Evolutionary conservation across 2,329 filamentous ascomycete genomes (phyloP), one percentile per base, ranked within the genome.

Genomic region (Xylaria sp.): DNA sequence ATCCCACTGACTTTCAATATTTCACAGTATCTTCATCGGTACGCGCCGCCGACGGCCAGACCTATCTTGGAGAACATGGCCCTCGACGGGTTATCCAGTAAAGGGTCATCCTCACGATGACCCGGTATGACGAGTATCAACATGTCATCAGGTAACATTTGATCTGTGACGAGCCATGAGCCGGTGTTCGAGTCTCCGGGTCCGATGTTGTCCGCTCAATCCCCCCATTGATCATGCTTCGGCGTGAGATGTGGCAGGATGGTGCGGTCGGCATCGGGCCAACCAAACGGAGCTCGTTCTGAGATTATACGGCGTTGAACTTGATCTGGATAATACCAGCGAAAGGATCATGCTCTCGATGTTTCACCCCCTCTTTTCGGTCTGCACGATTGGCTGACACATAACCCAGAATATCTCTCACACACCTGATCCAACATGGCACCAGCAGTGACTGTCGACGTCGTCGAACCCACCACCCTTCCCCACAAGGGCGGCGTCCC

Each of bases 301-400:
- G 90, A 95, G 92, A 96, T 89, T 89, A 96, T 91, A 96, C 92
- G 92, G 93, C 90, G 85, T 85, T 83, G 65, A 93, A 95, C 92
- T 95, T 95, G 92, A 95, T 94, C 92, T 93, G 92, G 93, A 94
- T 95, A 95, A 96, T 96, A 93, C 93, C 92, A 94, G 94, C 94
- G 94, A 94, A 96, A 97, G 94, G 91, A 97, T 96, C 93, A 96
- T 97, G 93, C 92, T 87, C 87, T 86, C 83, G 56, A 71, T 44
- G 83, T 81, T 82, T 79, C 75, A 78, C 25, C 61, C 65, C 78
- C 74, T 76, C 71, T 75, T 76, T 73, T 71, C 67, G 62, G 13
- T 72, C 71, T 75, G 74, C 72, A 76, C 61, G 71, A 78, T 77
- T 25, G 51, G 38, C 80, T 81, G 82, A 80, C 75, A 64, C 51